These are phyloP conservation scores for Pythium phragmiticola DNA, from an alignment of 352 stramenopile genomes.

Conservation along the genomic window DNA sequence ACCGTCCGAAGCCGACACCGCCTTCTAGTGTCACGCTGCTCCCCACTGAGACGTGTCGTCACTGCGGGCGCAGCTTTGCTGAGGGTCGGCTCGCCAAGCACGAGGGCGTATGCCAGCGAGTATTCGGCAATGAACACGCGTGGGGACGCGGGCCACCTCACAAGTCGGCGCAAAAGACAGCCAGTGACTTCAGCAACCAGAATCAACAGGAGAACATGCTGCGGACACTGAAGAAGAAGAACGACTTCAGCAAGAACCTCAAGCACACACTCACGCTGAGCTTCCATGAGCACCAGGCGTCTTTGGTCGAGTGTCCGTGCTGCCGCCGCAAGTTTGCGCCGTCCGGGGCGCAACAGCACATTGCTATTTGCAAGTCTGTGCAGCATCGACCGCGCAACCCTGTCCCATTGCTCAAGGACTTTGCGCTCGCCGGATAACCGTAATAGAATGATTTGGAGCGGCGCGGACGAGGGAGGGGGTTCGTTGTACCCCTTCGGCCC, in stretches of 20 bases:
- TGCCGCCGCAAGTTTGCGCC: slow-evolving; percentile 81
- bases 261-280: slow-evolving; percentile 68
- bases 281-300: slow-evolving; percentile 78
- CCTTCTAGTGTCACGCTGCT: slow-evolving; percentile 11
- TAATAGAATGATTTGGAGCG: background rate
- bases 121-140: slow-evolving; percentile 73
- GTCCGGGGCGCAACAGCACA: slow-evolving; percentile 80
- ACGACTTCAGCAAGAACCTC: slow-evolving; percentile 5
- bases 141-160: slow-evolving; percentile 54
- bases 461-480: background rate
- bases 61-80: slow-evolving; percentile 77
- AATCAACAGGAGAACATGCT: slow-evolving; percentile 18
- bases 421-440: slow-evolving; percentile 55
- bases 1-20: slow-evolving; percentile 22
- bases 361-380: slow-evolving; percentile 82
- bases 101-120: slow-evolving; percentile 72
- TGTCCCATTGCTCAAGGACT: slow-evolving; percentile 64
- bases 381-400: slow-evolving; percentile 79
- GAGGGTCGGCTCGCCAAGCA: slow-evolving; percentile 80
- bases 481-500: slow-evolving; percentile 1
- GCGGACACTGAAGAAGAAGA: slow-evolving; percentile 21
- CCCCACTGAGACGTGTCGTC: slow-evolving; percentile 64
- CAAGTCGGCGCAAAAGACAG: slow-evolving; percentile 6
- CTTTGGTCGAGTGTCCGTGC: slow-evolving; percentile 76
- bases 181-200: background rate